Evolutionary conservation across 2,329 filamentous ascomycete genomes (phyloP), one percentile per base, ranked within the genome.

Genomic region (Purpureocillium lavendulum): DNA sequence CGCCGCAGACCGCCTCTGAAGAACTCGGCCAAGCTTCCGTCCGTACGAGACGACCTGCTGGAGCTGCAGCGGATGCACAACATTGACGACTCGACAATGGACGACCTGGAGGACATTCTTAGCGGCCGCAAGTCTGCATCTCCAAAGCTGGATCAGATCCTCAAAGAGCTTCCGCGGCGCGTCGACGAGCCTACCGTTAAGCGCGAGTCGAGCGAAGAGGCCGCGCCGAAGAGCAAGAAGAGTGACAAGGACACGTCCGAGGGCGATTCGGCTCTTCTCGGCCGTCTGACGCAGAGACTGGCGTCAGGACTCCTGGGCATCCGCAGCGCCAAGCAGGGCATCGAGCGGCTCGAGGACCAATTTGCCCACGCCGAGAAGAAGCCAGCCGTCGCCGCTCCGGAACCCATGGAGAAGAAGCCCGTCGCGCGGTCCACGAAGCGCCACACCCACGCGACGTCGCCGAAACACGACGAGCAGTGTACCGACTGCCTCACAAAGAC

Each of bases 51-150:
- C 41, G 75, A 80, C 46, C 56, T 79, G 21, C 58, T 67, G 21
- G 67, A 73, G 37, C 70, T 80, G 34, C 65, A 74, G 45, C 64
- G 64, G 13, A 60, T 58, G 33, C 67, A 77, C 48, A 65, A 76
- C 39, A 69, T 77, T 18, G 74, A 79, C 14, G 75, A 79, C 48
- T 75, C 72, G 1, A 78, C 74, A 0, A 54, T 77, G n/a, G 75
- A 79, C 35, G 71, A 78, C 44, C 60, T 78, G 24, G 72, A 72
- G 41, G 68, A 71, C 21, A 58, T 77, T 30, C 50, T 77, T 18
- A 53, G 56, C 24, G 60, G 60, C n/a, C 58, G 58, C 37, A 61
- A 60, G 41, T 45, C 54, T 5, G 46, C 49, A 10, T 50, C 50
- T 7, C 48, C 48, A 7, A 48, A 49, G 30, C 40, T 56, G 11